phyloP scores from a whole-genome alignment of 2,329 filamentous ascomycete species.

The Claviceps purpurea region DNA sequence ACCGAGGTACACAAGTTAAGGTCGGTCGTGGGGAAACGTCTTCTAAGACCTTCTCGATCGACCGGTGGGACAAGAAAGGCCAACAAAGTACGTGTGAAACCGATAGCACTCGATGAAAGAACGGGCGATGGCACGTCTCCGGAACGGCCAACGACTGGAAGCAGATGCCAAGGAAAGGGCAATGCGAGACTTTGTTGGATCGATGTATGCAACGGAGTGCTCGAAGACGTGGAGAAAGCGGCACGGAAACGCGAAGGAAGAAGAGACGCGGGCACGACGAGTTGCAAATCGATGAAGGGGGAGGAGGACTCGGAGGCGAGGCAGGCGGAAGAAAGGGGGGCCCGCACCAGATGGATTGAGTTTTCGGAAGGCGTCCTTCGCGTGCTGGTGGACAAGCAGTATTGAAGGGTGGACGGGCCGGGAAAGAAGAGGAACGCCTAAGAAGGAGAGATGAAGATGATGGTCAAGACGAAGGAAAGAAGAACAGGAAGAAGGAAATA shows the following conservation, averaged over 20 bases:
- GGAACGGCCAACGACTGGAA: conserved; percentile 7
- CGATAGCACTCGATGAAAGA: conserved; percentile 16
- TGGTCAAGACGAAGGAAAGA: conserved; percentile 15
- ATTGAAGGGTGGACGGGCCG: conserved; percentile 12
- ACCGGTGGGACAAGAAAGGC: background rate
- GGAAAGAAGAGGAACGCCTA: conserved; percentile 12
- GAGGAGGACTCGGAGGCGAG: conserved; percentile 11
- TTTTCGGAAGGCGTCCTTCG: conserved; percentile 8
- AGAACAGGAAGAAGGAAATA: conserved; percentile 11
- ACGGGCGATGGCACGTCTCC: conserved; percentile 13
- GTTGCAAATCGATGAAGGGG: conserved; percentile 2
- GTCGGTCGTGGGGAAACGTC: background rate
- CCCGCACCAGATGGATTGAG: conserved; percentile 9
- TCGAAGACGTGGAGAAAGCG: conserved; percentile 7
- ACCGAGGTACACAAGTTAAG: conserved; percentile 5
- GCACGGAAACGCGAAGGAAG: conserved; percentile 10
- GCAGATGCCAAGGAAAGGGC: conserved; percentile 10
- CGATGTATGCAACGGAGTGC: conserved; percentile 14
- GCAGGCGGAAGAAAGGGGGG: conserved; percentile 20
- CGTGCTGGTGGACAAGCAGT: conserved; percentile 12
- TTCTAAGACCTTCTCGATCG: background rate
- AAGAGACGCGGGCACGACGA: conserved; percentile 8
- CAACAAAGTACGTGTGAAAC: conserved; percentile 5
- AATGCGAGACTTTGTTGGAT: conserved; percentile 9
- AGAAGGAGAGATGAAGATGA: conserved; percentile 14